Evolutionary conservation across 306 rosid species (phyloP).

Genomic region (Quercus suber): DNA sequence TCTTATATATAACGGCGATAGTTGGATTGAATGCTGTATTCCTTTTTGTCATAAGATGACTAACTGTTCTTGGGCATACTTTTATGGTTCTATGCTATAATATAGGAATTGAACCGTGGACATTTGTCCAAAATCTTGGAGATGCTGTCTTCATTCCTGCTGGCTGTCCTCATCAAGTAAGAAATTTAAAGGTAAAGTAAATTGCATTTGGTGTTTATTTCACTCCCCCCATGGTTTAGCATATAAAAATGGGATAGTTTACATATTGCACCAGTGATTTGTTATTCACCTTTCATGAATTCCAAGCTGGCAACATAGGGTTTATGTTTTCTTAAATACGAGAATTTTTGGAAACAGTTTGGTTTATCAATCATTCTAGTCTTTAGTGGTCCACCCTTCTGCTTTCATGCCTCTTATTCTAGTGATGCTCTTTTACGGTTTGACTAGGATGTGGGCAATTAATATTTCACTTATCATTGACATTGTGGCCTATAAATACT

Average conservation of each 20-base stretch:
- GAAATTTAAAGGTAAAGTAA: constrained; percentile 43
- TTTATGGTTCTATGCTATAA: not conserved
- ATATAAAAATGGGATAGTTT: not conserved
- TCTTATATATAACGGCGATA: not conserved
- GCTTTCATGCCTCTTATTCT: too few relatives aligned
- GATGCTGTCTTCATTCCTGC: constrained; percentile 58
- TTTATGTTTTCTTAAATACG: too few relatives aligned
- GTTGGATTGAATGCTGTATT: not conserved
- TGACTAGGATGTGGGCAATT: too few relatives aligned
- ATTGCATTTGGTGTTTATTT: not conserved
- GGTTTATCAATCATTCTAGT: too few relatives aligned
- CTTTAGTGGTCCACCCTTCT: too few relatives aligned
- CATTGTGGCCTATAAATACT: too few relatives aligned
- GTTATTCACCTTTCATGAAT: too few relatives aligned
- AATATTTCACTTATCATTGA: too few relatives aligned
- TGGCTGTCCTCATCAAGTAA: constrained; percentile 58
- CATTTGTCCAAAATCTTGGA: constrained; percentile 51
- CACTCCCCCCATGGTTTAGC: not conserved
- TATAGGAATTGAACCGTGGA: constrained; percentile 55
- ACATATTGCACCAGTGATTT: not conserved
- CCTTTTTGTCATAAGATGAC: not conserved
- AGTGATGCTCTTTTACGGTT: too few relatives aligned
- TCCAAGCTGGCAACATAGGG: too few relatives aligned
- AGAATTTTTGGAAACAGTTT: too few relatives aligned
- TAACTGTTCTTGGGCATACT: too few relatives aligned